Conservation (phyloP, 2,329 filamentous ascomycete genomes). For the Blumeriella jaapii region DNA sequence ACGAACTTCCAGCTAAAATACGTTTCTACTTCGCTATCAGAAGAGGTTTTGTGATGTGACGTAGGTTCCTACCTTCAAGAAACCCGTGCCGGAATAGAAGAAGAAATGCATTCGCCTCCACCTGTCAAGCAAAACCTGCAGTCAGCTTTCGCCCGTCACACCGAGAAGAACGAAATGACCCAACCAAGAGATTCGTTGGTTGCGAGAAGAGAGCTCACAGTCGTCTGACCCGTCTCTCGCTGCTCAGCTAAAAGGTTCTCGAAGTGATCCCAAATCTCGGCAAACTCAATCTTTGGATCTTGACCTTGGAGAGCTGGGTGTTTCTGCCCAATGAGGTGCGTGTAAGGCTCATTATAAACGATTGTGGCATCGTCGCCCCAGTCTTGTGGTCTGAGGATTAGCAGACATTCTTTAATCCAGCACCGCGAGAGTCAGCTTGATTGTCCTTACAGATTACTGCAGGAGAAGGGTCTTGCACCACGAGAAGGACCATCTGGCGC, state of each 20-base stretch:
- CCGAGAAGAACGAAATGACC: too few species aligned
- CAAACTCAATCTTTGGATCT: conserved; percentile 30
- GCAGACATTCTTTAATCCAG: not conserved
- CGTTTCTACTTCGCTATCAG: too few species aligned
- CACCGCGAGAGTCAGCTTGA: not conserved
- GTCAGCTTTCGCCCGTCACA: too few species aligned
- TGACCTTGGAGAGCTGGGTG: conserved; percentile 27
- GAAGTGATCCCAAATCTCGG: conserved; percentile 28
- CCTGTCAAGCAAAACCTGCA: too few species aligned
- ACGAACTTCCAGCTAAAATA: conserved; percentile 32
- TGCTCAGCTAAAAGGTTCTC: conserved; percentile 23
- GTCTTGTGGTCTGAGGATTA: conserved; percentile 13
- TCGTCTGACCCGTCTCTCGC: conserved; percentile 19
- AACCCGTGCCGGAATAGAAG: conserved; percentile 26
- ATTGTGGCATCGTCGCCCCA: conserved; percentile 27
- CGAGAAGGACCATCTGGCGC: conserved; percentile 28
- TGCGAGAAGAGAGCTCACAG: too few species aligned
- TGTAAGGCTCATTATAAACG: conserved; percentile 29
- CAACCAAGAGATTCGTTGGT: too few species aligned
- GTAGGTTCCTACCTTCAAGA: too few species aligned
- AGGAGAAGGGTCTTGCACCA: conserved; percentile 28
- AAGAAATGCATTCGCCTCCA: conserved; percentile 20
- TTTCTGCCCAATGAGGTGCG: conserved; percentile 24
- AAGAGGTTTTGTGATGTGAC: too few species aligned
- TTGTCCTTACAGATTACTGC: conserved; percentile 11